Conservation (phyloP, 1,284 basidiomycete species). For the Cerioporus squamosus region DNA sequence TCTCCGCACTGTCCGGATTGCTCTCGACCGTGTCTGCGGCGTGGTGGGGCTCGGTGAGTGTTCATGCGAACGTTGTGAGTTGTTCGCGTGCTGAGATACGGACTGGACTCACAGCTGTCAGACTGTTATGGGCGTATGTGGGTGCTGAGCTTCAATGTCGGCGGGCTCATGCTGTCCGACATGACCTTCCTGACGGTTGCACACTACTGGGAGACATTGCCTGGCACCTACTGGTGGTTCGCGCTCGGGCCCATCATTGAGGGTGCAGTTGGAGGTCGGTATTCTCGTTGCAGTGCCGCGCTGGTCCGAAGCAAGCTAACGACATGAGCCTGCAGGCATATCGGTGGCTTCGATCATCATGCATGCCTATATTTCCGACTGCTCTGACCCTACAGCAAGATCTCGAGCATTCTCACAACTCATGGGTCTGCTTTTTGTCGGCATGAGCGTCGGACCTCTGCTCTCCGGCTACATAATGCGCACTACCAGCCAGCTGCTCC, state of each 20-base stretch:
- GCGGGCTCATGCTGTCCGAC: slow-evolving; percentile 69
- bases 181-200: slow-evolving; percentile 68
- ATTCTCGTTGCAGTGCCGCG: no score
- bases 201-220: slow-evolving; percentile 57
- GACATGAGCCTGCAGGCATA: slow-evolving; percentile 41
- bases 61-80: slow-evolving; percentile 14
- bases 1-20: slow-evolving; percentile 68
- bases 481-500: slow-evolving; percentile 56
- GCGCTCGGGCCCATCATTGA: slow-evolving; percentile 72
- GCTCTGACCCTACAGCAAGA: slow-evolving; percentile 50
- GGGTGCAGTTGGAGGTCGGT: slow-evolving; percentile 75
- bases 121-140: slow-evolving; percentile 76
- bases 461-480: slow-evolving; percentile 67
- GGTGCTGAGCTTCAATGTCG: slow-evolving; percentile 63
- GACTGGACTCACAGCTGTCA: slow-evolving; percentile 54
- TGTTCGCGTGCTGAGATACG: background rate
- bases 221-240: slow-evolving; percentile 82
- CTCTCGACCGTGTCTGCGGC: slow-evolving; percentile 75
- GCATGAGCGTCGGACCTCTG: slow-evolving; percentile 75
- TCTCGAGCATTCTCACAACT: slow-evolving; percentile 64
- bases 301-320: no score
- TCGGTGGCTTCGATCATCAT: slow-evolving; percentile 50
- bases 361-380: slow-evolving; percentile 65
- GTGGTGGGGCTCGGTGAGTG: slow-evolving; percentile 79
- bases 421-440: slow-evolving; percentile 61